These are phyloP conservation scores for Takashimella koratensis DNA, from an alignment of 1,284 basidiomycete species.

Conservation along the genomic window DNA sequence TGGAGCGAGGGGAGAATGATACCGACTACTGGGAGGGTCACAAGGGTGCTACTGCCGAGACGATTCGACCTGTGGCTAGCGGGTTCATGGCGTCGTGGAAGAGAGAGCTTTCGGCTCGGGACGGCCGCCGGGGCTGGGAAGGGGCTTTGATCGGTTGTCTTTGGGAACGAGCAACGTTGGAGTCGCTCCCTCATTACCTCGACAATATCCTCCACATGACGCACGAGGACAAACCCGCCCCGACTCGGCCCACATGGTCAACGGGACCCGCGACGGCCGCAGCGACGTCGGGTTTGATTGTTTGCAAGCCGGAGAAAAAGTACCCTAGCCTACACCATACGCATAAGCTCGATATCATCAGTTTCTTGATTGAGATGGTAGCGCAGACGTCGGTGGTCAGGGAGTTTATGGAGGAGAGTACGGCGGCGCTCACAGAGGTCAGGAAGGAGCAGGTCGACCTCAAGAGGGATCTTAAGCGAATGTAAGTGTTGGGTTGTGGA, in stretches of 20 bases:
- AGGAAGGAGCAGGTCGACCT: slow-evolving; percentile 94
- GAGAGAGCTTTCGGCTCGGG: slow-evolving; percentile 33
- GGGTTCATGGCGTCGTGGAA: slow-evolving; percentile 32
- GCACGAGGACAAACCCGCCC: slow-evolving; percentile 54
- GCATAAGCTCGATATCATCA: slow-evolving; percentile 79
- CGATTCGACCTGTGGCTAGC: slow-evolving; percentile 35
- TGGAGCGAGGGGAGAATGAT: slow-evolving; percentile 32
- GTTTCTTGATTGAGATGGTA: slow-evolving; percentile 84
- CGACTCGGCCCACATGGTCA: slow-evolving; percentile 46
- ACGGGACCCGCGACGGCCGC: slow-evolving; percentile 46
- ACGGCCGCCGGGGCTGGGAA: slow-evolving; percentile 60
- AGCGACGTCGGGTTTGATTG: slow-evolving; percentile 36
- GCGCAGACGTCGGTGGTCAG: slow-evolving; percentile 86
- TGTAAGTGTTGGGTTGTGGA: slow-evolving; percentile 58
- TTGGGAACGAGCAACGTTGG: slow-evolving; percentile 78
- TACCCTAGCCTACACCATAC: slow-evolving; percentile 69
- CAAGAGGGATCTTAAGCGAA: slow-evolving; percentile 78
- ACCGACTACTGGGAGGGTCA: slow-evolving; percentile 46
- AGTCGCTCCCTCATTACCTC: slow-evolving; percentile 69
- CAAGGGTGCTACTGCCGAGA: slow-evolving; percentile 45
- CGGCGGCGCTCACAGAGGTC: slow-evolving; percentile 81
- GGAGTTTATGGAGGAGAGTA: slow-evolving; percentile 83
- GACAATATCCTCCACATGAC: slow-evolving; percentile 71
- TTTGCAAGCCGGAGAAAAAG: slow-evolving; percentile 56
- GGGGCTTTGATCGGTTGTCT: slow-evolving; percentile 78